Evolutionary conservation across 2,329 filamentous ascomycete genomes (phyloP), one percentile per base, ranked within the genome.

Genomic region (Cordyceps fumosorosea): DNA sequence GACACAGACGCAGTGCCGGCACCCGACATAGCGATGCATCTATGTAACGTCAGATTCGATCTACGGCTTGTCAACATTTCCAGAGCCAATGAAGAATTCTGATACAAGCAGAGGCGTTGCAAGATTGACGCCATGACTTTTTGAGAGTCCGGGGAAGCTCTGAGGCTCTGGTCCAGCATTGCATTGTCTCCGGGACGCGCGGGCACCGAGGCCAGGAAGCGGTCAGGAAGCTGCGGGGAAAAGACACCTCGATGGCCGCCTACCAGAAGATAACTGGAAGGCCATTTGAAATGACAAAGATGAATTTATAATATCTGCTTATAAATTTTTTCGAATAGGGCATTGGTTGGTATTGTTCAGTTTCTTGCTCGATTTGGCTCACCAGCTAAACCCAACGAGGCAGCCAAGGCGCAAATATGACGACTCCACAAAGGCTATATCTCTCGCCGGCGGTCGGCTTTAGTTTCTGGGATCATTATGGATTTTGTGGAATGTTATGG

Each of bases 401-500:
- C 48, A 63, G 61, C 61, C 61, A 63, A 63, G 61, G 18, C 29
- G n/a, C 61, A 62, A 32, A 22, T 34, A 29, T 45, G 18, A 47
- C 20, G 55, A 54, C 29, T 42, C 61, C 61, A 58, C 26, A 29
- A 50, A 51, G 10, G n/a, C 47, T 7, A n/a, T 29, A 29, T 45
- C 29, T 3, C 14, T 37, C 5, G 10, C 18, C 16, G 40, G 40
- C 5, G 12, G 34, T 20, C 51, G 22, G 57, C 34, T 34, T n/a
- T 2, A 5, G 16, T n/a, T 5, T 2, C 34, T 37, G 18, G 18
- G 16, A 44, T n/a, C 16, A n/a, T n/a, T 37, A 24, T 22, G 20
- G 32, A n/a, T 10, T 16, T n/a, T 34, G 10, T 29, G 44, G n/a
- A 11, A 16, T 22, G 14, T 24, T 24, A 52, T 60, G 37, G 48